These are phyloP conservation scores for Lentinula lateritia DNA, from an alignment of 768 basidiomycete species.

Conservation along the genomic window DNA sequence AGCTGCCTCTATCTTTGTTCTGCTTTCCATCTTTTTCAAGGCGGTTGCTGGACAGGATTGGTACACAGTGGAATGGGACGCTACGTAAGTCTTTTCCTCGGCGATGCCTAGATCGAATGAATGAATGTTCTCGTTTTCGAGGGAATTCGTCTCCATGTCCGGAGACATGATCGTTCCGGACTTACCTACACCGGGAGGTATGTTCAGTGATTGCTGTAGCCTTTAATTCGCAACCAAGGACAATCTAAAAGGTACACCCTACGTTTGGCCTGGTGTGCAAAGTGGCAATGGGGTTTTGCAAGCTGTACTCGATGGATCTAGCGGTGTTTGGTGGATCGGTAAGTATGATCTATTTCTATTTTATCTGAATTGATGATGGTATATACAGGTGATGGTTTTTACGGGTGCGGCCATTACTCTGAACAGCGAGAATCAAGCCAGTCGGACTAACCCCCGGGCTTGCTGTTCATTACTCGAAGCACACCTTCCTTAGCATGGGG, in stretches of 20 bases:
- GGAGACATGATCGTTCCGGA: conserved; percentile 21
- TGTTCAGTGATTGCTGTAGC: neutral
- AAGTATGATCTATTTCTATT: neutral
- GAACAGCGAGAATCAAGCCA: neutral
- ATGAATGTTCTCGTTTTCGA: neutral
- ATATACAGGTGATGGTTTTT: conserved; percentile 19
- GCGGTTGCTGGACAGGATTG: conserved; percentile 16
- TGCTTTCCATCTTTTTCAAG: conserved; percentile 8
- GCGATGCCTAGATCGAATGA: no score
- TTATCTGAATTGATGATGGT: neutral
- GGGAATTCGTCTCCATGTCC: conserved; percentile 19
- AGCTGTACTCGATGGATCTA: conserved; percentile 21
- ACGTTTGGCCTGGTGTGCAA: conserved; percentile 23
- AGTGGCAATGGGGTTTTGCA: conserved; percentile 21
- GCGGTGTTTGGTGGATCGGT: conserved; percentile 24
- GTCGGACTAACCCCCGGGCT: no score
- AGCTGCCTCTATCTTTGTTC: neutral
- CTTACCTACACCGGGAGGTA: conserved; percentile 18
- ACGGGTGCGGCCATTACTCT: conserved; percentile 1
- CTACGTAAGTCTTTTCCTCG: conserved; percentile 9
- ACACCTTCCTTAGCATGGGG: conserved; percentile 23
- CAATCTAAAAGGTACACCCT: conserved; percentile 15
- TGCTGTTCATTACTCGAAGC: neutral
- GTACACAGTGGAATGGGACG: conserved; percentile 24
- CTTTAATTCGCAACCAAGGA: neutral